phyloP scores from a whole-genome alignment of 2,329 filamentous ascomycete genomes.

The Cyanodermella asteris region DNA sequence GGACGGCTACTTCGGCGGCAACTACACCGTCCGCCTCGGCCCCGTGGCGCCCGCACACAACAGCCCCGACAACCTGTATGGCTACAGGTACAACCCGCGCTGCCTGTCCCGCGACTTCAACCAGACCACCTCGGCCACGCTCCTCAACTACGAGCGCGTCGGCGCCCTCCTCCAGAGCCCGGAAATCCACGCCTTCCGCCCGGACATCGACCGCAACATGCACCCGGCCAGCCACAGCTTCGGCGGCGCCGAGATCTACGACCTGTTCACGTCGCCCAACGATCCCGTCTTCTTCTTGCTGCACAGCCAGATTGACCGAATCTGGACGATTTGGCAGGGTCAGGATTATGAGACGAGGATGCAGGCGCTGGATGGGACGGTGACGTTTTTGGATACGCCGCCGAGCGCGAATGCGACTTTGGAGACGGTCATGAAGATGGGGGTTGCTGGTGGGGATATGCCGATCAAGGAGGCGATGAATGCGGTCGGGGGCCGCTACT shows the following conservation, averaged over 20 bases:
- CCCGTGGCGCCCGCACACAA: conserved; percentile 10
- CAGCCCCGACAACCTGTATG: conserved; percentile 3
- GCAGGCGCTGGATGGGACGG: conserved; percentile 5
- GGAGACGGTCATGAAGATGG: conserved; percentile 20
- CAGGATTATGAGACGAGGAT: conserved; percentile 5
- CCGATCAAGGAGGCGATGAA: too few species aligned
- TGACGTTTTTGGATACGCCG: conserved; percentile 11
- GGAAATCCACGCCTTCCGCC: conserved; percentile 6
- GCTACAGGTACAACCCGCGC: conserved; percentile 15
- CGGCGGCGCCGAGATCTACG: conserved; percentile 3
- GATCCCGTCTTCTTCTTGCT: conserved; percentile 10
- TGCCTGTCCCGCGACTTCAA: conserved; percentile 20
- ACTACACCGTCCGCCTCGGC: conserved; percentile 15
- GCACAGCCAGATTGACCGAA: conserved; percentile 9
- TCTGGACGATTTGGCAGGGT: conserved; percentile 11
- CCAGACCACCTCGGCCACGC: conserved; percentile 5
- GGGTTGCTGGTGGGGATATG: too few species aligned
- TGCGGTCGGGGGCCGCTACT: too few species aligned
- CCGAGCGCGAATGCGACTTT: conserved; percentile 23
- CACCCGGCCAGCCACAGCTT: conserved; percentile 1
- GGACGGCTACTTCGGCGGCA: conserved; percentile 15
- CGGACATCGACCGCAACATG: too few species aligned
- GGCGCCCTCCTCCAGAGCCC: conserved; percentile 6
- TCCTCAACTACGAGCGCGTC: conserved; percentile 4
- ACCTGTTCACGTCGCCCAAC: conserved; percentile 7